These are phyloP conservation scores for Helicocarpus griseus DNA, from an alignment of 2,329 filamentous ascomycete genomes.

Conservation along the genomic window DNA sequence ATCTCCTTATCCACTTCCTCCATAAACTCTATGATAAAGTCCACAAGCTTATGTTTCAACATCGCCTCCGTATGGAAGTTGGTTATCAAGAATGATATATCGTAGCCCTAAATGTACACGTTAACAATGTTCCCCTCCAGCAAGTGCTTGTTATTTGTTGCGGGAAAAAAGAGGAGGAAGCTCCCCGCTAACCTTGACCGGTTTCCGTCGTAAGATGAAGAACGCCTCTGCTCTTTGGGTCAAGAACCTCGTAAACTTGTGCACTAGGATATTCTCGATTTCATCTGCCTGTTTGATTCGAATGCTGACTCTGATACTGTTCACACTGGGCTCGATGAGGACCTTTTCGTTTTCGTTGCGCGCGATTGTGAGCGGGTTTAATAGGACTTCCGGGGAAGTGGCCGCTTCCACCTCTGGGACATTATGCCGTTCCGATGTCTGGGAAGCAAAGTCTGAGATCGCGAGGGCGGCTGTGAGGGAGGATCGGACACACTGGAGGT, in stretches of 20 bases:
- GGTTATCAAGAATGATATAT: conserved; percentile 96
- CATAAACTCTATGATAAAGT: conserved; percentile 99
- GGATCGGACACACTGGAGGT: conserved; percentile 90
- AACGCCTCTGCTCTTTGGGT: conserved; percentile 94
- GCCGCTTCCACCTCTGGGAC: conserved; percentile 93
- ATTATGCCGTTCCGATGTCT: conserved; percentile 93
- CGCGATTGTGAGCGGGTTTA: conserved; percentile 82
- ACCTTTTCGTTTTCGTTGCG: conserved; percentile 97
- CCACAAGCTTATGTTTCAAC: conserved; percentile 97
- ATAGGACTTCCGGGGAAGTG: conserved; percentile 83
- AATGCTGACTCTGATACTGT: conserved; percentile 94
- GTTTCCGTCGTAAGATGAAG: conserved; percentile 90
- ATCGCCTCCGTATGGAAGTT: conserved; percentile 99
- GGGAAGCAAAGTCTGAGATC: conserved; percentile 93
- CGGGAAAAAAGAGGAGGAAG: too few relatives aligned
- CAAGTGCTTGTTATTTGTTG: conserved; percentile 3
- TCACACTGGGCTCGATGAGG: conserved; percentile 90
- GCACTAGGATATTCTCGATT: conserved; percentile 94
- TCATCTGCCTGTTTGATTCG: conserved; percentile 99
- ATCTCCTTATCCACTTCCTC: conserved; percentile 99
- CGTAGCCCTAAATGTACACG: conserved; percentile 65
- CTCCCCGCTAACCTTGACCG: conserved; percentile 70
- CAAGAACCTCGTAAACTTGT: conserved; percentile 96
- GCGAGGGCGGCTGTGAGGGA: conserved; percentile 89
- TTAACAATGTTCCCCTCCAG: conserved; percentile 14